Conservation (phyloP, 345 rosid species). For the Ceriops zippeliana region DNA sequence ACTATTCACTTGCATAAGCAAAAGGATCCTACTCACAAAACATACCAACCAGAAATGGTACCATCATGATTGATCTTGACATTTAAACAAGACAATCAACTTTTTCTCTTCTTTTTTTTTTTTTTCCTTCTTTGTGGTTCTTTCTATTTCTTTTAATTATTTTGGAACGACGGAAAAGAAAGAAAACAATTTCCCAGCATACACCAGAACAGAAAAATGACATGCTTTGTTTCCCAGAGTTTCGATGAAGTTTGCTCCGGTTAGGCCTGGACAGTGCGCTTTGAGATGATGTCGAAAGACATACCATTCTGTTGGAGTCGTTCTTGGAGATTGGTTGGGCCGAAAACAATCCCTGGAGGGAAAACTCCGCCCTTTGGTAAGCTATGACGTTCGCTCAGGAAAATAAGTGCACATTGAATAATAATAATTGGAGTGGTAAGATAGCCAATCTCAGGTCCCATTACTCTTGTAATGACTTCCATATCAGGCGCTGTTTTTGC, state of each 20-base stretch:
- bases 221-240: neutral
- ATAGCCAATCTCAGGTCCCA: constrained; percentile 90
- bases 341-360: constrained; percentile 81
- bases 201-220: neutral
- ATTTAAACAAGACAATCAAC: too few species aligned
- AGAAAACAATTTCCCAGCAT: neutral
- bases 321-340: constrained; percentile 69
- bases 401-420: constrained; percentile 65
- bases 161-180: neutral
- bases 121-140: too few species aligned
- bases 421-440: constrained; percentile 70
- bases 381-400: constrained; percentile 49
- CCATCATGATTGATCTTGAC: too few species aligned
- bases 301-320: constrained; percentile 70
- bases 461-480: constrained; percentile 66
- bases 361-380: constrained; percentile 75
- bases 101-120: neutral
- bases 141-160: neutral
- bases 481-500: constrained; percentile 50
- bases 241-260: neutral
- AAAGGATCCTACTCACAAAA: too few species aligned
- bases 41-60: too few species aligned
- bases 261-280: constrained; percentile 34
- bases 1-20: too few species aligned
- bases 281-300: constrained; percentile 71